Percentiles rank a stretch among this genome's conserved stretches.
Evolutionary conservation across 2,329 filamentous ascomycete species (phyloP).

Genomic region (Mariannaea elegans): DNA sequence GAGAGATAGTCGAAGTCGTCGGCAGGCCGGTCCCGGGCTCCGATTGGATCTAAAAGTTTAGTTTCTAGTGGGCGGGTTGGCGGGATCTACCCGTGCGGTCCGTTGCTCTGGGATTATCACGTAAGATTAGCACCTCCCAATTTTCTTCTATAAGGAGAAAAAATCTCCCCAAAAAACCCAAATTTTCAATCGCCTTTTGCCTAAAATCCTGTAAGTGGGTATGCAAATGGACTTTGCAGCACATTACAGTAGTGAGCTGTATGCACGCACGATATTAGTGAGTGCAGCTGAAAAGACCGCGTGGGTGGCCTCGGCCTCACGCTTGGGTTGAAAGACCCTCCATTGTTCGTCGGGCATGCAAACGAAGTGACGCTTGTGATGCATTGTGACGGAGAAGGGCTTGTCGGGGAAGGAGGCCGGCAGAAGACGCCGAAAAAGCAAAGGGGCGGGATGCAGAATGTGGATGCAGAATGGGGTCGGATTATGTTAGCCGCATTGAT

Average conservation of each 20-base stretch:
- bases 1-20: slow-evolving; percentile 5
- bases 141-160: too few species aligned
- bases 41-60: slow-evolving; percentile 16
- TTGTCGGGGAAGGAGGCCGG: slow-evolving; percentile 13
- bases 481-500: neutral
- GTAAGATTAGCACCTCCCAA: neutral
- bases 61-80: neutral
- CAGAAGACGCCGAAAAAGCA: neutral
- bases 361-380: slow-evolving; percentile 6
- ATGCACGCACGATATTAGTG: too few species aligned
- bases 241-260: too few species aligned
- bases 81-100: slow-evolving; percentile 26
- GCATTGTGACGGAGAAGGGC: slow-evolving; percentile 1
- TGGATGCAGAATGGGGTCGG: neutral
- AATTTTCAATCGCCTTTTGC: too few species aligned
- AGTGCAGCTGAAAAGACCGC: too few species aligned
- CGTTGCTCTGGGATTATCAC: slow-evolving; percentile 10
- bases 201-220: neutral
- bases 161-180: too few species aligned
- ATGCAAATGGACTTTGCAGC: neutral
- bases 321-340: neutral
- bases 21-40: slow-evolving; percentile 8
- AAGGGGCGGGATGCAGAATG: neutral
- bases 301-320: slow-evolving; percentile 1
- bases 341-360: neutral